phyloP scores from a whole-genome alignment of 768 basidiomycete genomes.

The Auricularia sp. region DNA sequence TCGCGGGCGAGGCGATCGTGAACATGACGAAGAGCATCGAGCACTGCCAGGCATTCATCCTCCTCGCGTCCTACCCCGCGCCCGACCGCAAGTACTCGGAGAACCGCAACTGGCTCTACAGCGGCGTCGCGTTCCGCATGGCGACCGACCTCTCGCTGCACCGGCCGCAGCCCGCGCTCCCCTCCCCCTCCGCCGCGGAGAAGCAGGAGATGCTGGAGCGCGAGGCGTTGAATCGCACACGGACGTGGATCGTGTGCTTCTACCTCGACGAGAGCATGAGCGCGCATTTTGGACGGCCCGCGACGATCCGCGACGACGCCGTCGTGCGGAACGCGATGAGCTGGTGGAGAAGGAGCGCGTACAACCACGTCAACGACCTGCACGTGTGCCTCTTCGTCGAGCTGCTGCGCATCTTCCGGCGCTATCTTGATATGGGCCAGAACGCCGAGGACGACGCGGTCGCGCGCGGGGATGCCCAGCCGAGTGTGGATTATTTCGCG shows the following conservation, averaged over 20 bases:
- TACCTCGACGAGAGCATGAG: slow-evolving; percentile 65
- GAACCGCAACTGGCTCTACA: slow-evolving; percentile 61
- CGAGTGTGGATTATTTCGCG: neutral
- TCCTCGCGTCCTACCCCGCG: slow-evolving; percentile 53
- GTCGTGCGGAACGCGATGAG: slow-evolving; percentile 20
- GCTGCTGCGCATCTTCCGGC: slow-evolving; percentile 37
- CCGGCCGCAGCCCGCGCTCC: slow-evolving; percentile 21
- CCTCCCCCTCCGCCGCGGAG: slow-evolving; percentile 23
- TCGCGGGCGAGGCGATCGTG: slow-evolving; percentile 50
- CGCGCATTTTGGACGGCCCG: slow-evolving; percentile 66
- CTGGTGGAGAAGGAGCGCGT: slow-evolving; percentile 11
- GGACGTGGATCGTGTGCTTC: slow-evolving; percentile 70
- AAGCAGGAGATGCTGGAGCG: slow-evolving; percentile 40
- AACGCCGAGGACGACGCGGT: neutral
- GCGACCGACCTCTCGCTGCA: slow-evolving; percentile 63
- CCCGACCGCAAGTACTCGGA: slow-evolving; percentile 59
- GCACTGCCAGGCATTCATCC: slow-evolving; percentile 70
- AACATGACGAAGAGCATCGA: slow-evolving; percentile 61
- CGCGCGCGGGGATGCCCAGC: too few relatives aligned
- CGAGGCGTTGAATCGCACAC: slow-evolving; percentile 57
- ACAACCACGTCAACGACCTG: slow-evolving; percentile 18
- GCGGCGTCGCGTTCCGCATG: slow-evolving; percentile 60
- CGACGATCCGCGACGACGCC: slow-evolving; percentile 57
- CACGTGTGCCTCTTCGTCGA: slow-evolving; percentile 42
- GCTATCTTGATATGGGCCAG: slow-evolving; percentile 26